Base-by-base conservation (phyloP, 306 rosid species). In the Senna siamea region DNA sequence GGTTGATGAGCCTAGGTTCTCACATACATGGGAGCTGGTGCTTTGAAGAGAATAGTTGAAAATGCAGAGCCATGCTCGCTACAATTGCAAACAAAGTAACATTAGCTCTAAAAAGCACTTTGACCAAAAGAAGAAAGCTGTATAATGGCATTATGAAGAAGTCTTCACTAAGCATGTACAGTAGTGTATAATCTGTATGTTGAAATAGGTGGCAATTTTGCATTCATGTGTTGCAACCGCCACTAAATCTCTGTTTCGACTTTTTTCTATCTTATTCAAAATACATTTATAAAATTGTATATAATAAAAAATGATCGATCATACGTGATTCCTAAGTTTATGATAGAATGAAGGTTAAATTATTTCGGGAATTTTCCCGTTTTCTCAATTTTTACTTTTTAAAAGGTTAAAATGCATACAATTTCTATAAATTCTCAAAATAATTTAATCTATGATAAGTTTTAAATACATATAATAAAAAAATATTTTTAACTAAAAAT, bases 11-110 rank as follows among this genome's bases (percentile, higher is more conserved):
- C 51, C 6, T 32, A 84, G 88, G 88, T 84, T 70, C 85, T 84
- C 71, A 59, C n/a, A 75, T 60, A 22, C 79, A 12, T 74, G 81
- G 88, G 88, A 81, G 79, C 81, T 61, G 85, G 20, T 78, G 83
- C 81, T 19, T 75, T 84, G 81, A 84, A 70, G 85, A 81, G 53
- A 37, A n/a, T 78, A 60, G 57, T 84, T 59, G 88, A 78, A 61
- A 81, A 84, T 53, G 85, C 88, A 66, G 81, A 84, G 79, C 83
- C 85, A 30, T 80, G 74, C 54, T 14, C 41, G 51, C 53, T 53
- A 46, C 70, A 44, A 40, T 19, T 71, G 65, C 73, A 40, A 4
- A 58, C 26, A 66, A 76, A 72, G 69, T 68, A 46, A 18, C 22
- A 30, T 58, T 6, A 23, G 35, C 7, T 10, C n/a, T 20, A 20